These are phyloP conservation scores for Brassica napus DNA, from an alignment of 345 rosid genomes.

Conservation along the genomic window DNA sequence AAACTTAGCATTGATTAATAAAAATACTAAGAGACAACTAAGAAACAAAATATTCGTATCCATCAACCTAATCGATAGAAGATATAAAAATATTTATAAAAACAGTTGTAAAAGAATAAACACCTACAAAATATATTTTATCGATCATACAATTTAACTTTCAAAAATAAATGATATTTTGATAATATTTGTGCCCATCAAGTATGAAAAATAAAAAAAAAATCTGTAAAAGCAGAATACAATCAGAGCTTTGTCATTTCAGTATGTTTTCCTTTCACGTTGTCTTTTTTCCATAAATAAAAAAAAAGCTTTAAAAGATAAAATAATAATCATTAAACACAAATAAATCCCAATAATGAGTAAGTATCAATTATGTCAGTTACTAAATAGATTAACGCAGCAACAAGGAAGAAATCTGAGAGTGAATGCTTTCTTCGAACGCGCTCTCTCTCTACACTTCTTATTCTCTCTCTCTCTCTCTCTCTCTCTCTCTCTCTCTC, in stretches of 20 bases:
- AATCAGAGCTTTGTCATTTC: slow-evolving; percentile 25
- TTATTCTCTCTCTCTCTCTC: slow-evolving; percentile 36
- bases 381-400: slow-evolving; percentile 39
- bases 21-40: slow-evolving; percentile 8
- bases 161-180: neutral
- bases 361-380: slow-evolving; percentile 33
- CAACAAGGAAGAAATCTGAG: slow-evolving; percentile 40
- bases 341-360: slow-evolving; percentile 16
- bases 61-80: slow-evolving; percentile 1
- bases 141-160: neutral
- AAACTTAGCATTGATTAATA: slow-evolving; percentile 4
- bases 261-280: neutral
- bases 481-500: slow-evolving; percentile 14
- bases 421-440: slow-evolving; percentile 46
- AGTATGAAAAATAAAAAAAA: neutral
- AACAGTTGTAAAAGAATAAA: neutral
- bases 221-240: slow-evolving; percentile 13
- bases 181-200: neutral
- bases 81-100: neutral
- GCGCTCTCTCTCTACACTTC: slow-evolving; percentile 37
- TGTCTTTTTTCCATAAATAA: slow-evolving; percentile 14
- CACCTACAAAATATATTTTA: neutral
- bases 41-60: slow-evolving; percentile 18
- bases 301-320: neutral
- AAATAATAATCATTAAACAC: neutral